Percentiles rank a stretch among this genome's conserved stretches.
Conservation (phyloP, 2,329 filamentous ascomycete genomes). For the Lecanicillium sp. region DNA sequence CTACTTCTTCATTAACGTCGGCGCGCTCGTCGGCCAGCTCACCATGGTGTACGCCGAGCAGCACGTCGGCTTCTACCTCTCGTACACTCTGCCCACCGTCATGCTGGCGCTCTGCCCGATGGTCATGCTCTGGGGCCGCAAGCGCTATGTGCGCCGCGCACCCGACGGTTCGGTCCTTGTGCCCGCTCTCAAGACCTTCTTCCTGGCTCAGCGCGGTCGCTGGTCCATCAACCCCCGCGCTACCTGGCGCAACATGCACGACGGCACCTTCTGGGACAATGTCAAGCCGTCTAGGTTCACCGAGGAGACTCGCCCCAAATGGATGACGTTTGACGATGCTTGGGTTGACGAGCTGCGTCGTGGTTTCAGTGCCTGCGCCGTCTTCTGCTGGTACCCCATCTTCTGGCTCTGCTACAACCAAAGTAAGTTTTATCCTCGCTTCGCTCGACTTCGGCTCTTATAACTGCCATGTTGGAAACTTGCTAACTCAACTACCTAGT, state of each 20-base stretch:
- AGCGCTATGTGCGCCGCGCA: conserved; percentile 51
- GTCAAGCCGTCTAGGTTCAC: conserved; percentile 63
- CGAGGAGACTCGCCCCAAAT: conserved; percentile 48
- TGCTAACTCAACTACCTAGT: conserved; percentile 31
- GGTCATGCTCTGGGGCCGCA: conserved; percentile 54
- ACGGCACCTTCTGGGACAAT: conserved; percentile 56
- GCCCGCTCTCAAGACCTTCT: conserved; percentile 56
- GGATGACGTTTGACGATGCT: conserved; percentile 75
- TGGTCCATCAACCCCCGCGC: conserved; percentile 61
- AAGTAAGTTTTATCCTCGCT: conserved; percentile 23
- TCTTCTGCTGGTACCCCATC: conserved; percentile 64
- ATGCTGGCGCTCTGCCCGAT: conserved; percentile 58
- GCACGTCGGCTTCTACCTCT: conserved; percentile 69
- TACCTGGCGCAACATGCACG: conserved; percentile 53
- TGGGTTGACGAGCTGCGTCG: conserved; percentile 72
- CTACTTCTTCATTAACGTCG: conserved; percentile 67
- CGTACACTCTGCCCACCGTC: conserved; percentile 61
- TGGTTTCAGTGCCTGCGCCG: conserved; percentile 60
- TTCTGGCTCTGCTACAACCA: conserved; percentile 50
- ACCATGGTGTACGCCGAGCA: conserved; percentile 68
- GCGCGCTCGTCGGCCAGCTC: conserved; percentile 57
- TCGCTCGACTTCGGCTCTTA: background rate
- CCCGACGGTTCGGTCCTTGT: conserved; percentile 63
- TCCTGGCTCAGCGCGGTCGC: conserved; percentile 59
- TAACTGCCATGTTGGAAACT: background rate